Evolutionary conservation across 805 yeast species (phyloP).

Genomic region (Candida xiaguanensis): DNA sequence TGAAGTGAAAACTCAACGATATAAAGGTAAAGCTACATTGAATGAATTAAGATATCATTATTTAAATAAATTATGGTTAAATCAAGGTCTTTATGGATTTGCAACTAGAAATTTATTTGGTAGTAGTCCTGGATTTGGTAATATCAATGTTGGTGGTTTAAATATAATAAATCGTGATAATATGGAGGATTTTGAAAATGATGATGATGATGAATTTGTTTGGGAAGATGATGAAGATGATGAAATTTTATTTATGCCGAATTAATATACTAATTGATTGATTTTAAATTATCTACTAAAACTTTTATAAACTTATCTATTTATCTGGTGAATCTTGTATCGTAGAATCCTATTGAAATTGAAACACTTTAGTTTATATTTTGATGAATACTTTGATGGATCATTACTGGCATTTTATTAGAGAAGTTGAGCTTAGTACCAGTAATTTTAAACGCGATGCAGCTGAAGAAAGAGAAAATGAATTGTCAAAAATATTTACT

Average conservation of each 20-base stretch:
- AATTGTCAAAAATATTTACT: too few relatives aligned
- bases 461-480: too few relatives aligned
- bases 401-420: too few relatives aligned
- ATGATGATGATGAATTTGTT: conserved; percentile 4
- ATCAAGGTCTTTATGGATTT: conserved; percentile 52
- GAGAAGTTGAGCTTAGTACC: too few relatives aligned
- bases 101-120: conserved; percentile 33
- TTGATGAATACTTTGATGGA: too few relatives aligned
- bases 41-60: conserved; percentile 51
- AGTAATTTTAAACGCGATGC: too few relatives aligned
- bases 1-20: conserved; percentile 57
- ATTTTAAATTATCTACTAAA: too few relatives aligned
- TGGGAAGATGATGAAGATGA: conserved; percentile 2
- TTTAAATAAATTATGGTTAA: conserved; percentile 58
- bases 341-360: too few relatives aligned
- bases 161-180: conserved; percentile 1
- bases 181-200: neutral
- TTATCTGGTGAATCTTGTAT: too few relatives aligned
- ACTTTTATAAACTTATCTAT: neutral
- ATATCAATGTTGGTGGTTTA: conserved; percentile 15
- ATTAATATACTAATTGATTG: too few relatives aligned
- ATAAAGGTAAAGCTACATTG: conserved; percentile 55
- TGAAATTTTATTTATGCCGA: conserved; percentile 2
- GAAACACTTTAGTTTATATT: too few relatives aligned
- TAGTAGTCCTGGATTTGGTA: conserved; percentile 12